phyloP scores from a whole-genome alignment of 176 grass and related monocot species.

The Ensete ventricosum region DNA sequence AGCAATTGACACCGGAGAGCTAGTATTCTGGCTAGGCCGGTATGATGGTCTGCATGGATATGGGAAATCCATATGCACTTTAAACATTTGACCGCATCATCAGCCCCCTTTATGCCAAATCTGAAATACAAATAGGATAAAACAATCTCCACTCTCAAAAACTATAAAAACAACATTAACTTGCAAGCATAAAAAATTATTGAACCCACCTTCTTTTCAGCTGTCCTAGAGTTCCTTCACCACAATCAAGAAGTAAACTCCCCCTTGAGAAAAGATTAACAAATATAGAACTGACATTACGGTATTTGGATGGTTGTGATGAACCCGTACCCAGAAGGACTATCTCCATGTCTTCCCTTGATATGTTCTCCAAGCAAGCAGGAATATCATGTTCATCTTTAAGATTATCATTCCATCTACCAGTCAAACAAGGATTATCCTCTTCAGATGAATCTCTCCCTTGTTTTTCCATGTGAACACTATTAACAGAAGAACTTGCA shows the following conservation, averaged over 20 bases:
- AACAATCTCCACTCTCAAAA: constrained; percentile 1
- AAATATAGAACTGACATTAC: constrained; percentile 94
- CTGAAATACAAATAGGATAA: constrained; percentile 23
- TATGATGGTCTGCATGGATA: constrained; percentile 98
- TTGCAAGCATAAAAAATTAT: background rate
- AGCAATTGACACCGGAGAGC: constrained; percentile 61
- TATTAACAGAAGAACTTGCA: constrained; percentile 25
- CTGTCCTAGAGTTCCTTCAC: constrained; percentile 91
- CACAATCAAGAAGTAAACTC: constrained; percentile 87
- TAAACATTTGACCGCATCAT: constrained; percentile 61
- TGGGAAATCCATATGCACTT: constrained; percentile 91
- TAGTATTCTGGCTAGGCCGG: constrained; percentile 81
- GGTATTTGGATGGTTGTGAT: constrained; percentile 89
- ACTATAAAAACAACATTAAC: constrained; percentile 1
- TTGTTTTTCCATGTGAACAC: constrained; percentile 25
- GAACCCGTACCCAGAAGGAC: constrained; percentile 86
- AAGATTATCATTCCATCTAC: constrained; percentile 25
- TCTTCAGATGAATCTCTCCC: constrained; percentile 33
- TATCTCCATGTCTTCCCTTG: constrained; percentile 88
- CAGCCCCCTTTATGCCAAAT: constrained; percentile 72
- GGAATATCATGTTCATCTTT: constrained; percentile 36
- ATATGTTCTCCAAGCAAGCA: constrained; percentile 57
- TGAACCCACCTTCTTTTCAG: constrained; percentile 67
- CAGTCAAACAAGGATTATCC: constrained; percentile 29
- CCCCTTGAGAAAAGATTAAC: constrained; percentile 77